Evolutionary conservation across 2,329 filamentous ascomycete genomes (phyloP), one percentile per base, ranked within the genome.

Genomic region (Trichoderma afroharzianum): DNA sequence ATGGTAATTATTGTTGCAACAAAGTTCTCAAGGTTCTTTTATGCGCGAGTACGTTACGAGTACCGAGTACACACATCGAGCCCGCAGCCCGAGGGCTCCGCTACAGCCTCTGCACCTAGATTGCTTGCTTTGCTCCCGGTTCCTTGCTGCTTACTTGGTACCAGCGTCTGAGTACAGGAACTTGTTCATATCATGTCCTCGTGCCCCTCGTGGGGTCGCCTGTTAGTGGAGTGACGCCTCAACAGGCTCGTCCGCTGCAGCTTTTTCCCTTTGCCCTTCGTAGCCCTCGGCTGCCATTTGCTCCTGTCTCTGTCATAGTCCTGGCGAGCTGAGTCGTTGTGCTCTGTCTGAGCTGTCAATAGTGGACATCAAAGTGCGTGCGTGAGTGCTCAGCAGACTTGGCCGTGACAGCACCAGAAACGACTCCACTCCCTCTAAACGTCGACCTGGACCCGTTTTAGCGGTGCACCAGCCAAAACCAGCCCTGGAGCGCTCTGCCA

Each of bases 181-280:
- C 57, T n/a, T 59, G 57, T 59, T 59, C 28, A 18, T 30, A 15
- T 24, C 58, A 64, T 64, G 62, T 32, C 62, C 62, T 50, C 62
- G 62, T 66, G 63, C 28, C 63, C 57, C 66, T 68, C 66, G 57
- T 68, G 53, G 66, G 55, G 36, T 68, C 66, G 66, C 66, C 66
- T 47, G 55, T 33, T 11, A 32, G 53, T 61, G 55, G 66, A 68
- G 55, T 61, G 66, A 68, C 66, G 66, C 66, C 55, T 59, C 66
- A 11, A 11, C 55, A 28, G n/a, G n/a, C 21, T 61, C 28, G 21
- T 61, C 11, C 55, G 66, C 66, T 33, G 55, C 32, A 43, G 36
- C 12, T 30, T 67, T 57, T 58, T n/a, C 14, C 8, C 6, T 14
- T 28, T 14, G 36, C 26, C 26, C 8, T 63, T 50, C 3, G 18